phyloP scores from a whole-genome alignment of 2,329 filamentous ascomycete species.

The Tolypocladium inflatum region DNA sequence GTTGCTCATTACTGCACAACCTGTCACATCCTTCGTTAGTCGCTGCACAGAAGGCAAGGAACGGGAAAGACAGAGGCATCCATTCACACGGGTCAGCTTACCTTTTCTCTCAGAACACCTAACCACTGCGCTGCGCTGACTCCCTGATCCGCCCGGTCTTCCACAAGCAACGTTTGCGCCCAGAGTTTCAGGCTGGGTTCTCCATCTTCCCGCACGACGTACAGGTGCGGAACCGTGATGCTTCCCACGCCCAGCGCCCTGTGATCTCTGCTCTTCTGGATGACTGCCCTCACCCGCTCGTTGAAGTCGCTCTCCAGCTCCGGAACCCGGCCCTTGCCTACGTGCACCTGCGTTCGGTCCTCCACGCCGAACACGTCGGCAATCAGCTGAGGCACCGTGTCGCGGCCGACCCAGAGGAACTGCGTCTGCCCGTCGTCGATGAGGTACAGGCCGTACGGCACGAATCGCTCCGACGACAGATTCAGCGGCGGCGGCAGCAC shows the following conservation, averaged over 20 bases:
- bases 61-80: neutral
- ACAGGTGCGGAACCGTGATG: conserved; percentile 86
- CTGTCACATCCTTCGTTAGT: neutral
- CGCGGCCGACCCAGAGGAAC: conserved; percentile 92
- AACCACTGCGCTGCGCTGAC: conserved; percentile 92
- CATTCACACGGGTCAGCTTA: conserved; percentile 27
- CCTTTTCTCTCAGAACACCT: conserved; percentile 89
- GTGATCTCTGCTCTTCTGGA: conserved; percentile 89
- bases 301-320: conserved; percentile 94
- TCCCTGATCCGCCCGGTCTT: conserved; percentile 89
- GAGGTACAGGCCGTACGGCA: conserved; percentile 85
- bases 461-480: conserved; percentile 78
- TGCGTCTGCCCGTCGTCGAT: conserved; percentile 97
- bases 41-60: neutral
- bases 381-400: conserved; percentile 82
- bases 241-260: conserved; percentile 80
- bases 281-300: conserved; percentile 79
- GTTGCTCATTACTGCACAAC: conserved; percentile 1
- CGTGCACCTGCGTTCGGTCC: conserved; percentile 75
- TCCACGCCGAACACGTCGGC: conserved; percentile 82
- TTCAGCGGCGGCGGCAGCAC: conserved; percentile 77
- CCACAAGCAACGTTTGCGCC: conserved; percentile 92
- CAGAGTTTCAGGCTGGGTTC: conserved; percentile 92
- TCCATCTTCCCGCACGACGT: conserved; percentile 89
- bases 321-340: conserved; percentile 82